Conservation (phyloP, 1,139 yeast species). For the Pichia sp. region DNA sequence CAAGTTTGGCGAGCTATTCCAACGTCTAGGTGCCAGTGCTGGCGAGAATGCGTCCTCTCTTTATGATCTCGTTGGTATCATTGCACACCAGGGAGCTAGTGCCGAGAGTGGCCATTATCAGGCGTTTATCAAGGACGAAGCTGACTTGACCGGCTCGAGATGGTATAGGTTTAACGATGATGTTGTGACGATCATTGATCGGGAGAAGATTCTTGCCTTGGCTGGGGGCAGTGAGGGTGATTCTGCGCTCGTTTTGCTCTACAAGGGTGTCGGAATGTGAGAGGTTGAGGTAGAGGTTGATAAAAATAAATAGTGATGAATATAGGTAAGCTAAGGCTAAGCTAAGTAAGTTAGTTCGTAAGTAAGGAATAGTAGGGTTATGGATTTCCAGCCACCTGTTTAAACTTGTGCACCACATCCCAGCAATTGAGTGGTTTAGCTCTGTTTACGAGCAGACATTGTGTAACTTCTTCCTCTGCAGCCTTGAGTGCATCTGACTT, state of each 20-base stretch:
- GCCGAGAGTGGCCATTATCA: conserved; percentile 99
- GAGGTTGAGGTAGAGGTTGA: no score
- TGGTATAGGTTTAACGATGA: conserved; percentile 98
- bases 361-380: no score
- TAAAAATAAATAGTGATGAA: not conserved
- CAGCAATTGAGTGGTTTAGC: conserved; percentile 81
- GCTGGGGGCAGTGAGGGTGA: conserved; percentile 99
- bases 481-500: conserved; percentile 30
- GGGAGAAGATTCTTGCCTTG: conserved; percentile 72
- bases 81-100: conserved; percentile 91
- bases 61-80: conserved; percentile 73
- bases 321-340: no score
- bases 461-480: conserved; percentile 52
- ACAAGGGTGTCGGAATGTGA: conserved; percentile 62
- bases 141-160: conserved; percentile 54
- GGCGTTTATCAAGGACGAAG: conserved; percentile 69
- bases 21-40: conserved; percentile 31
- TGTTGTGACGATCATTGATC: conserved; percentile 68
- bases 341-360: conserved; percentile 1
- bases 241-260: conserved; percentile 81
- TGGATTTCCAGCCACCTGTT: conserved; percentile 34
- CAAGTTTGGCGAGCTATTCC: conserved; percentile 39
- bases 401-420: conserved; percentile 75
- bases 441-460: conserved; percentile 62
- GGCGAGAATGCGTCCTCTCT: conserved; percentile 86